Evolutionary conservation across 2,329 filamentous ascomycete species (phyloP), one percentile per base, ranked within the genome.

Genomic region (Alternaria postmessia): DNA sequence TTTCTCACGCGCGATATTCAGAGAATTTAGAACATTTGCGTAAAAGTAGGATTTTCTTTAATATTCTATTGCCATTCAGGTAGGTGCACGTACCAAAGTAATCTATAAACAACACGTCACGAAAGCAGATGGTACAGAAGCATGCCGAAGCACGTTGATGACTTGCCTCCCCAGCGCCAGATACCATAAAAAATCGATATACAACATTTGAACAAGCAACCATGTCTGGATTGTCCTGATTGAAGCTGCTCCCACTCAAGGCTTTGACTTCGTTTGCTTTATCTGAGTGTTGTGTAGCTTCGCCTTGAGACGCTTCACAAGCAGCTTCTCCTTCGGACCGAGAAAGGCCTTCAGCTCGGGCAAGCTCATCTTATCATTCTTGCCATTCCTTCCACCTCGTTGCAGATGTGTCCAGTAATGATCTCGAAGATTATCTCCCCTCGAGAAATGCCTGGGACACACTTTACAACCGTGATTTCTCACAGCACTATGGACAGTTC

Each of bases 381-480:
- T 65, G 0, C 70, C 66, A 26, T 42, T 24, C 6, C 66, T 62
- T 1, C 69, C 69, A 7, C 65, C 66, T n/a, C 64, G 53, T 1
- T 57, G 26, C 5, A 73, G n/a, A 47, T 73, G 70, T 18, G 69
- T 72, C 61, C 66, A 69, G 55, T 73, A 73, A 30, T 73, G 70
- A 16, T 70, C 65, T 0, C 67, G 63, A 9, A 69, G 41, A 47
- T 73, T 73, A 46, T 73, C 70, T 2, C 65, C 63, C n/a, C 70
- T 66, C 1, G 61, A 63, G 38, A 73, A 73, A 2, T 20, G 22
- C 24, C 38, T 61, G 3, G 7, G 12, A 42, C 70, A 73, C 4
- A 72, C 49, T 32, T 65, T 64, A 43, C 70, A 72, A 1, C 5
- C 3, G 7, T 59, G 62, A 3, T 49, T n/a, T 26, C 51, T 62